Evolutionary conservation across 2,329 filamentous ascomycete species (phyloP).

Genomic region (Nothophoma quercina): DNA sequence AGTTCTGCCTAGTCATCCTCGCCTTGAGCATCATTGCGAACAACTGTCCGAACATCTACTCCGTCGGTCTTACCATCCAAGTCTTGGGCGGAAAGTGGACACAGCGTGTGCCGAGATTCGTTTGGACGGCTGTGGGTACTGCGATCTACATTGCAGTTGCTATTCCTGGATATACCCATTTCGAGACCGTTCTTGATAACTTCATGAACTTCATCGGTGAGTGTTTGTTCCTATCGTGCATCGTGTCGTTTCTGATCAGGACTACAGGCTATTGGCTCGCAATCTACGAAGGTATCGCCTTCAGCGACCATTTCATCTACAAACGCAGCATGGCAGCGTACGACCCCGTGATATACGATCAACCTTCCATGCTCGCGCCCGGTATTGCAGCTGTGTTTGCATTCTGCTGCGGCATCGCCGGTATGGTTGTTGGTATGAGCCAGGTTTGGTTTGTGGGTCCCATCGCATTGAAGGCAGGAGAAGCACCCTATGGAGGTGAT

Average conservation of each 20-base stretch:
- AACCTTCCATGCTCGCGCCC: conserved; percentile 65
- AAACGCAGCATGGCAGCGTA: conserved; percentile 69
- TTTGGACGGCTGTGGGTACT: conserved; percentile 70
- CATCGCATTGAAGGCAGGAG: conserved; percentile 68
- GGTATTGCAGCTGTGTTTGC: conserved; percentile 69
- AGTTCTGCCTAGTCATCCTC: conserved; percentile 74
- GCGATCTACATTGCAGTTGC: conserved; percentile 72
- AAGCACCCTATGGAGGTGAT: conserved; percentile 7
- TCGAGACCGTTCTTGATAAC: conserved; percentile 70
- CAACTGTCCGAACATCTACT: conserved; percentile 76
- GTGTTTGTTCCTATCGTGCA: not conserved
- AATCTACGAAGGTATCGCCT: conserved; percentile 72
- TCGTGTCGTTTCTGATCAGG: conserved; percentile 18
- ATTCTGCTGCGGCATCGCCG: conserved; percentile 69
- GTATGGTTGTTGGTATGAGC: conserved; percentile 74
- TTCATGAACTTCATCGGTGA: conserved; percentile 64
- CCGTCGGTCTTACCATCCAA: conserved; percentile 70
- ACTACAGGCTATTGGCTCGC: conserved; percentile 72
- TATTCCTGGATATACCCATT: conserved; percentile 72
- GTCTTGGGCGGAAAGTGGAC: conserved; percentile 64
- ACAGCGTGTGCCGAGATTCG: conserved; percentile 69
- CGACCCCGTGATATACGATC: conserved; percentile 64
- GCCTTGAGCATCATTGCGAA: conserved; percentile 73
- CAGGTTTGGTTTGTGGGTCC: conserved; percentile 73
- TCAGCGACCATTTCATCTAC: conserved; percentile 74